Conservation (phyloP, 257 asterid genomes). For the Paraleonurus japonicus region DNA sequence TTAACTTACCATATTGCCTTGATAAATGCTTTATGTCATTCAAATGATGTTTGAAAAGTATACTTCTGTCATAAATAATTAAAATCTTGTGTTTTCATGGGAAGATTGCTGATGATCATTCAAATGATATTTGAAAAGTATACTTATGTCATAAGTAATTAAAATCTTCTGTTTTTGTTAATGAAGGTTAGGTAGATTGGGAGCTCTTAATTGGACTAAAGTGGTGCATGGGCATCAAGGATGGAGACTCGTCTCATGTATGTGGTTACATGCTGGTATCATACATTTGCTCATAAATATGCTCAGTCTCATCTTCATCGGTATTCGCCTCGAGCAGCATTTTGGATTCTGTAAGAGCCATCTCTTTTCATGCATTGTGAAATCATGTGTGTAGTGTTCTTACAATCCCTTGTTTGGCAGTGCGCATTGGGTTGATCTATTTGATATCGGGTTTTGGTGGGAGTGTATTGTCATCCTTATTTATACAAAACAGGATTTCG, state of each 20-base stretch:
- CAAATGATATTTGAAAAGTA: too few species aligned
- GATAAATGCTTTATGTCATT: too few species aligned
- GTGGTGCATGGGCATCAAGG: conserved; percentile 75
- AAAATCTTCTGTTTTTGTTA: conserved; percentile 18
- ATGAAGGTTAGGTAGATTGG: conserved; percentile 66
- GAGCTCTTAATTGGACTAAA: conserved; percentile 74
- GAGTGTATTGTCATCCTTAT: conserved; percentile 66
- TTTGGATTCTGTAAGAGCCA: conserved; percentile 71
- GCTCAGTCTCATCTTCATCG: conserved; percentile 72
- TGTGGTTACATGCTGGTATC: conserved; percentile 93
- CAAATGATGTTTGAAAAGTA: too few species aligned
- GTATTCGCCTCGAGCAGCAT: conserved; percentile 94
- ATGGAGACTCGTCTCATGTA: conserved; percentile 85
- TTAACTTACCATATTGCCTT: too few species aligned
- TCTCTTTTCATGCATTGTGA: neutral
- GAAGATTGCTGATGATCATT: too few species aligned
- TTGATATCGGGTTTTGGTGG: conserved; percentile 85
- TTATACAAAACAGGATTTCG: conserved; percentile 53
- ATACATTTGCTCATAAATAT: conserved; percentile 77
- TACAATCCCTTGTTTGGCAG: conserved; percentile 46
- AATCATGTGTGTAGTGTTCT: too few species aligned
- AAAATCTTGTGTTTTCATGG: too few species aligned
- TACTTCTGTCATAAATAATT: too few species aligned
- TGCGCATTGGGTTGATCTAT: conserved; percentile 64
- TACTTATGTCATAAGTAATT: neutral